Conservation (phyloP, 768 basidiomycete species). For the Plicaturopsis crispa region DNA sequence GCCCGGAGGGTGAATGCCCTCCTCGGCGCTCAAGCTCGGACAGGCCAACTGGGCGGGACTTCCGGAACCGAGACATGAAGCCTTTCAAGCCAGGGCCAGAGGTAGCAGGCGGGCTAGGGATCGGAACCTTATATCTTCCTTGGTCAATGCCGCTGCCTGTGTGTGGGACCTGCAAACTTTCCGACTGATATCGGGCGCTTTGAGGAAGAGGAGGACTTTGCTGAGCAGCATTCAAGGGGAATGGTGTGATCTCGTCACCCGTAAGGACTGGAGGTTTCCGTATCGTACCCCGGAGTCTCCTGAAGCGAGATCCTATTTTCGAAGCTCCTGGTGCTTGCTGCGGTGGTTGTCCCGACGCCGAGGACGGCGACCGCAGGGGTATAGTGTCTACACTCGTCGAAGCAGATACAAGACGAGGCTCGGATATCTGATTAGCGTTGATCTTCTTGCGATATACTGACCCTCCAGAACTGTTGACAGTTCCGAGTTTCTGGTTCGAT, state of each 20-base stretch:
- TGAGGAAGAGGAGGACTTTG: slow-evolving; percentile 30
- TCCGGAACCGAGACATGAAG: slow-evolving; percentile 74
- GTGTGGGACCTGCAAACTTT: slow-evolving; percentile 22
- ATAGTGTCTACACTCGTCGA: slow-evolving; percentile 63
- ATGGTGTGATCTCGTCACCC: slow-evolving; percentile 44
- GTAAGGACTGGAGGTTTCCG: slow-evolving; percentile 39
- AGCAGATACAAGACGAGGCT: slow-evolving; percentile 56
- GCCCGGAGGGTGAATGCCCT: slow-evolving; percentile 15
- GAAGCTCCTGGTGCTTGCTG: slow-evolving; percentile 36
- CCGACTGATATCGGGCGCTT: slow-evolving; percentile 30
- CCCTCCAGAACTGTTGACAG: too few species aligned
- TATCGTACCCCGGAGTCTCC: slow-evolving; percentile 62
- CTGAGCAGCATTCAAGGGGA: slow-evolving; percentile 26
- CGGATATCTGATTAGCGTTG: slow-evolving; percentile 56
- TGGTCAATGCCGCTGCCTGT: slow-evolving; percentile 43
- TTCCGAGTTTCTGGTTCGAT: too few species aligned
- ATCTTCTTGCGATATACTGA: slow-evolving; percentile 47
- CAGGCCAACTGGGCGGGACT: slow-evolving; percentile 19
- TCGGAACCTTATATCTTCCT: slow-evolving; percentile 44
- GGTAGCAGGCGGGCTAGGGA: slow-evolving; percentile 60
- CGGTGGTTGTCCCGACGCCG: slow-evolving; percentile 34
- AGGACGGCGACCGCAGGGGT: slow-evolving; percentile 43
- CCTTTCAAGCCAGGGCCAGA: slow-evolving; percentile 70
- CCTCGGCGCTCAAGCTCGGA: slow-evolving; percentile 2
- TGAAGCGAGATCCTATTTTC: slow-evolving; percentile 68